Evolutionary conservation across 208 protist species (phyloP), one percentile per base, ranked within the genome.

Genomic region (Phytomonas sp.): DNA sequence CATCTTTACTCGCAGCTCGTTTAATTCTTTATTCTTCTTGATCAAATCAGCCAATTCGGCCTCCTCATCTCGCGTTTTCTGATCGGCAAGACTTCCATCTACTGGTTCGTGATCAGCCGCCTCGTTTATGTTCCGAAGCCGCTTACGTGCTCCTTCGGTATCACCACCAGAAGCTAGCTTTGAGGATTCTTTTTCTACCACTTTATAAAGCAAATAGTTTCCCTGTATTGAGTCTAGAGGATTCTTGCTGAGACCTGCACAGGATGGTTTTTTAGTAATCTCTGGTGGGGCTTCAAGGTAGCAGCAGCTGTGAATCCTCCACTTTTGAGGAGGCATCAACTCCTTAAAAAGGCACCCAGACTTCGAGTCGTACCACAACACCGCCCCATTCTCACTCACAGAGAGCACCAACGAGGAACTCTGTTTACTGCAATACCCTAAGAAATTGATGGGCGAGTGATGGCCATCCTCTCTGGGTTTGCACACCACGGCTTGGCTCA

Each of bases 391-490:
- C 46, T 79, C 74, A 72, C 88, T 93, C 17, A 66, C 77, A 65
- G 69, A 78, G 67, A 73, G 81, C 68, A 75, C 71, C 71, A 76
- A 66, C 73, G 72, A 74, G 17, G 78, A 72, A 70, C 79, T 76
- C 11, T 61, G 60, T 8, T 46, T 46, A 46, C 40, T 46, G 11
- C 15, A 23, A 17, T 46, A 46, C 40, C 40, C 40, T 32, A 89
- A 60, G 71, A 92, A 94, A 17, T 87, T 71, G 56, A 94, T 79
- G 6, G 83, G 66, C 13, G 81, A 85, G 71, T 81, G 62, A 33
- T 89, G 80, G 17, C 77, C 84, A 60, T 83, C 83, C 7, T 67
- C 62, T 75, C 80, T 89, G 13, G 83, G 76, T 32, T 77, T 71
- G 8, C 76, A 74, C 23, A 83, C 61, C 53, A 79, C 60, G 15